Conservation (phyloP, 1,284 basidiomycete genomes). For the Ustilago trichophora region DNA sequence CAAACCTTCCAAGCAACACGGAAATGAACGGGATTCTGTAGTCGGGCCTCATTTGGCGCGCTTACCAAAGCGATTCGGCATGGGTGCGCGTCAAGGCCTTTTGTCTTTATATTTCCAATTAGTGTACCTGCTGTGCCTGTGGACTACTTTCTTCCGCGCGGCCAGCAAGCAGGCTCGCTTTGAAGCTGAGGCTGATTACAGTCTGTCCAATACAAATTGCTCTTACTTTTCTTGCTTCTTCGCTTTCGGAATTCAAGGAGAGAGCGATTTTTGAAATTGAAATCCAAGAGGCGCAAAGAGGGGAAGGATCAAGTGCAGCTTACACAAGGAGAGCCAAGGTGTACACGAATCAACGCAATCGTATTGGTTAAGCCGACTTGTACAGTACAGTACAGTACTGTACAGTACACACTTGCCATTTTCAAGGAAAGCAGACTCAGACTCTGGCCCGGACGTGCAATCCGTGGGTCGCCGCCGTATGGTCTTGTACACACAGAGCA, state of each 20-base stretch:
- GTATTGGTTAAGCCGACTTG: constrained; percentile 32
- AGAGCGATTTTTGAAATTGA: background rate
- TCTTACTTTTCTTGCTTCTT: background rate
- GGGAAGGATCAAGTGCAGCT: background rate
- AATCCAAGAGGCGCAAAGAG: background rate
- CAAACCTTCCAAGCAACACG: background rate
- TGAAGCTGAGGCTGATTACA: too few species aligned
- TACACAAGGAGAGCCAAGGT: background rate
- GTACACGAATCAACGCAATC: constrained; percentile 20
- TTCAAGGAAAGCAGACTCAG: too few species aligned
- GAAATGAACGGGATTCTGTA: constrained; percentile 34
- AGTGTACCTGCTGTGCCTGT: too few species aligned
- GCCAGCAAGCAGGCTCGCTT: too few species aligned
- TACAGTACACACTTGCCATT: too few species aligned
- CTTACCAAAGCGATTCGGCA: constrained; percentile 33
- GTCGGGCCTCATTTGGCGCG: background rate
- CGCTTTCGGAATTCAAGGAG: background rate
- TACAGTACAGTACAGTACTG: too few species aligned
- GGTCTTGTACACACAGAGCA: too few species aligned
- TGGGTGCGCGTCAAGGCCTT: background rate
- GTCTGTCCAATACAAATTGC: too few species aligned
- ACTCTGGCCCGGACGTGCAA: background rate
- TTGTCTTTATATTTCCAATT: too few species aligned
- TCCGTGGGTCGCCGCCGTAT: background rate
- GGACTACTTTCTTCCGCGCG: constrained; percentile 28